Conservation (phyloP, 1,139 yeast genomes). For the Geotrichum histeridarum region DNA sequence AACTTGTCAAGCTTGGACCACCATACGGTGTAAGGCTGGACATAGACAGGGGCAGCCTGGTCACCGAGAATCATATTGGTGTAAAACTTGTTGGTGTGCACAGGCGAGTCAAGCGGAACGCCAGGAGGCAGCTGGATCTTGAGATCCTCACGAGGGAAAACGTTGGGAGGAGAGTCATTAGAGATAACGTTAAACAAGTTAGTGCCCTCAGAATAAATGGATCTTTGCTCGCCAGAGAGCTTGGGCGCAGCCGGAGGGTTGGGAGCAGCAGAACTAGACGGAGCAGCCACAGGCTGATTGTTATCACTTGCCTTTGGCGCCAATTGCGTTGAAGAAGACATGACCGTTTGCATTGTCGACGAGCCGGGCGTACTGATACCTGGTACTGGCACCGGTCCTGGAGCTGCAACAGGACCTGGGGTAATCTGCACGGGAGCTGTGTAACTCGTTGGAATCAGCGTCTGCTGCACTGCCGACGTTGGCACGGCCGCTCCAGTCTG, state of each 20-base stretch:
- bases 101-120: conserved; percentile 47
- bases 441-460: conserved; percentile 30
- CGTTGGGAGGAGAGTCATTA: conserved; percentile 46
- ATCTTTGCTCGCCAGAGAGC: conserved; percentile 17
- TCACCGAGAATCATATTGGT: conserved; percentile 66
- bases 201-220: conserved; percentile 29
- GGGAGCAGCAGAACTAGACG: conserved; percentile 6
- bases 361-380: no score
- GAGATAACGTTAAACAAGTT: conserved; percentile 50
- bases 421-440: conserved; percentile 16
- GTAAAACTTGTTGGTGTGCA: conserved; percentile 79
- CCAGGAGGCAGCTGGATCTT: conserved; percentile 48
- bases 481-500: conserved; percentile 26
- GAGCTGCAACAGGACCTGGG: background rate
- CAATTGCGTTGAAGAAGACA: background rate
- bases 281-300: conserved; percentile 1
- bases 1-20: conserved; percentile 60
- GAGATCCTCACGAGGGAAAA: conserved; percentile 47
- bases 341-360: background rate
- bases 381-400: no score
- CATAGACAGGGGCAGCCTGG: conserved; percentile 48
- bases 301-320: background rate
- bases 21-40: conserved; percentile 63
- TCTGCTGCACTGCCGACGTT: conserved; percentile 23
- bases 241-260: conserved; percentile 6